Evolutionary conservation across 805 yeast genomes (phyloP).

Genomic region (Yamadazyma scolyti): DNA sequence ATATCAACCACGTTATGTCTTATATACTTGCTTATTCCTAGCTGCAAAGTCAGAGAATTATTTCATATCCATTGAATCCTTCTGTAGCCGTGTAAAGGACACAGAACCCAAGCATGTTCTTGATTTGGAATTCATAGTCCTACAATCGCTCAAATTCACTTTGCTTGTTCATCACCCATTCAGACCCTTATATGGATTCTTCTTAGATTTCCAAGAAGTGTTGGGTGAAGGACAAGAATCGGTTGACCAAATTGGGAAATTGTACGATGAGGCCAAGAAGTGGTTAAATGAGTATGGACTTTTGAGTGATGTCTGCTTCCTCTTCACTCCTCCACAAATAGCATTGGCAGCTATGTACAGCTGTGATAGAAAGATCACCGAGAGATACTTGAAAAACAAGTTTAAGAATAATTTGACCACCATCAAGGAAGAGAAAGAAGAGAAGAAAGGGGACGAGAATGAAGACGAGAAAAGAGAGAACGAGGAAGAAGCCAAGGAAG

Average conservation of each 20-base stretch:
- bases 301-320: slow-evolving; percentile 70
- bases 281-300: slow-evolving; percentile 61
- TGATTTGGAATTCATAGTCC: slow-evolving; percentile 72
- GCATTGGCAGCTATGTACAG: slow-evolving; percentile 82
- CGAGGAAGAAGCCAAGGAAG: slow-evolving; percentile 4
- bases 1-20: slow-evolving; percentile 76
- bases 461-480: slow-evolving; percentile 14
- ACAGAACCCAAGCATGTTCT: slow-evolving; percentile 65
- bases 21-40: slow-evolving; percentile 70
- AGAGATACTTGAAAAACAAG: slow-evolving; percentile 64
- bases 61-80: slow-evolving; percentile 80
- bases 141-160: slow-evolving; percentile 75
- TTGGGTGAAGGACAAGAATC: slow-evolving; percentile 30
- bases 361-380: slow-evolving; percentile 59
- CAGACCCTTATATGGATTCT: slow-evolving; percentile 90
- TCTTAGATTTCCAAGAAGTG: slow-evolving; percentile 75
- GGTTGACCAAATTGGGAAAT: slow-evolving; percentile 55
- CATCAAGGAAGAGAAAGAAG: slow-evolving; percentile 9
- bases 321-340: slow-evolving; percentile 91
- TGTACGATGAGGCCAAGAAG: slow-evolving; percentile 68
- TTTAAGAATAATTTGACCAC: slow-evolving; percentile 24
- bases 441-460: slow-evolving; percentile 1
- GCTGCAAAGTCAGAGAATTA: slow-evolving; percentile 93
- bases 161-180: slow-evolving; percentile 85
- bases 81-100: slow-evolving; percentile 66